These are phyloP conservation scores for Erodium trifolium DNA, from an alignment of 441 rosid species.

Conservation along the genomic window DNA sequence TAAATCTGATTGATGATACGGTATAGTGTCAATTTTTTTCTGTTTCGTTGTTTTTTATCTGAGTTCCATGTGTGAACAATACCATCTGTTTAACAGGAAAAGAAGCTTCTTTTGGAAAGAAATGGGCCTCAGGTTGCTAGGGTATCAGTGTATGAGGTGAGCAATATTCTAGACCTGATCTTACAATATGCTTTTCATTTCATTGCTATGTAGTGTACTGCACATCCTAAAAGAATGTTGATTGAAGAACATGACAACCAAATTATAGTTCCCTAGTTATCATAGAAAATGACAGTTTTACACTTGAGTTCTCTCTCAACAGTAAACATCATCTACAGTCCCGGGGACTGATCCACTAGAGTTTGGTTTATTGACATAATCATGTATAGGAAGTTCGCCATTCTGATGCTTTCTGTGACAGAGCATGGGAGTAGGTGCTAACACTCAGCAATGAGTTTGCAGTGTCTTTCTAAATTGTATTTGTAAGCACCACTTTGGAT, in stretches of 20 bases:
- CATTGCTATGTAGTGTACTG: neutral
- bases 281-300: neutral
- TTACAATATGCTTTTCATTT: neutral
- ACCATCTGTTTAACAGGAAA: slow-evolving; percentile 41
- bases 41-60: neutral
- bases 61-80: neutral
- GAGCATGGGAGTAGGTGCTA: neutral
- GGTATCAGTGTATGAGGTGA: slow-evolving; percentile 79
- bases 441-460: neutral
- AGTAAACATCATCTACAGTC: neutral
- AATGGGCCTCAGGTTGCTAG: slow-evolving; percentile 75
- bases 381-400: neutral
- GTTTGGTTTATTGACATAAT: neutral
- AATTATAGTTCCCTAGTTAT: neutral
- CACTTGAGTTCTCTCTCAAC: neutral
- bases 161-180: slow-evolving; percentile 11
- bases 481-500: neutral
- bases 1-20: neutral
- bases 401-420: neutral
- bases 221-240: neutral
- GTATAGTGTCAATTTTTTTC: neutral
- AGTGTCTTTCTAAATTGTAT: neutral
- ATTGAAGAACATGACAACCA: slow-evolving; percentile 3
- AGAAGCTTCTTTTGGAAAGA: slow-evolving; percentile 77
- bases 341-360: neutral